Percentiles rank a stretch among this genome's conserved stretches.
phyloP scores from a whole-genome alignment of 108 stramenopile species.

The Mayamaea pseudoterrestris region DNA sequence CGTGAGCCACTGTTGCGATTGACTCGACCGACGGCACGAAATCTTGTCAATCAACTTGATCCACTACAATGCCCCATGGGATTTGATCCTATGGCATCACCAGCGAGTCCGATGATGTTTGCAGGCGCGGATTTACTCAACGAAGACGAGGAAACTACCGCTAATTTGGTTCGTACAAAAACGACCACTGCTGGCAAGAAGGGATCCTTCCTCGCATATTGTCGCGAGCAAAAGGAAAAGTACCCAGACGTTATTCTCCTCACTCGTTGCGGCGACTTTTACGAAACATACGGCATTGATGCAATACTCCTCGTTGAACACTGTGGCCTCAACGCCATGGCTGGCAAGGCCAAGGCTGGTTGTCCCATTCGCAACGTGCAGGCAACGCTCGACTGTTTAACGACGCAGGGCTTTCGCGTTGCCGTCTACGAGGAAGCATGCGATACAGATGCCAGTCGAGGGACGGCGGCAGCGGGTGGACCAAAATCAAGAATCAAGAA shows the following conservation, averaged over 20 bases:
- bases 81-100: constrained; percentile 44
- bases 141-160: background rate
- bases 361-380: constrained; percentile 88
- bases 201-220: constrained; percentile 49
- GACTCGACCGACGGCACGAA: constrained; percentile 40
- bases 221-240: constrained; percentile 47
- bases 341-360: constrained; percentile 79
- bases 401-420: constrained; percentile 70
- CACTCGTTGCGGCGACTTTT: constrained; percentile 91
- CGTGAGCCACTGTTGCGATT: constrained; percentile 39
- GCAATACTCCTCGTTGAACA: constrained; percentile 88
- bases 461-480: constrained; percentile 8
- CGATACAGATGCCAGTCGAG: constrained; percentile 16
- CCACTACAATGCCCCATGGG: constrained; percentile 62
- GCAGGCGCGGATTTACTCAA: background rate
- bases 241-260: constrained; percentile 54
- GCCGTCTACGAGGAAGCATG: constrained; percentile 85
- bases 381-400: constrained; percentile 78
- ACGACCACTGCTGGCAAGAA: constrained; percentile 18
- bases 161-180: background rate
- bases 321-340: constrained; percentile 95
- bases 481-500: constrained; percentile 33
- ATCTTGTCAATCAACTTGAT: constrained; percentile 51
- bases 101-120: background rate
- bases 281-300: constrained; percentile 94